A percentile compares a stretch with the other conserved stretches of the same genome.
phyloP scores from a whole-genome alignment of 306 rosid species.

The Vachellia pachyceras region DNA sequence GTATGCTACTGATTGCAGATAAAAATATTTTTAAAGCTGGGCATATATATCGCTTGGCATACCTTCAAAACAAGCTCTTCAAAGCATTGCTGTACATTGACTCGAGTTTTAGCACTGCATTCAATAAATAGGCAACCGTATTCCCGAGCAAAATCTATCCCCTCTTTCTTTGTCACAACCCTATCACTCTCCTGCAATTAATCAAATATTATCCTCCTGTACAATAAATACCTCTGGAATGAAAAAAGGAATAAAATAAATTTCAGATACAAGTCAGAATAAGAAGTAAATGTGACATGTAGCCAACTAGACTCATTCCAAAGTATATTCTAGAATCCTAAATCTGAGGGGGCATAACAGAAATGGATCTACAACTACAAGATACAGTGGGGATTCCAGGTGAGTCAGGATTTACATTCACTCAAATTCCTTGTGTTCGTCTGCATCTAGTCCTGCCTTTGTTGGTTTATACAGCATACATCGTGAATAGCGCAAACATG shows the following conservation, averaged over 20 bases:
- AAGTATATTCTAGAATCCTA: slow-evolving; percentile 27
- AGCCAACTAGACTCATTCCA: slow-evolving; percentile 19
- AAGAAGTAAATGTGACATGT: slow-evolving; percentile 24
- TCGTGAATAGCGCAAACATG: slow-evolving; percentile 31
- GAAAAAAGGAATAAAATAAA: slow-evolving; percentile 3
- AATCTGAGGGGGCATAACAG: slow-evolving; percentile 2
- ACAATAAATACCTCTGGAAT: slow-evolving; percentile 28
- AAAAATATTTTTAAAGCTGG: slow-evolving; percentile 11
- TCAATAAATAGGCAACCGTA: slow-evolving; percentile 90
- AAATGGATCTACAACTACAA: slow-evolving; percentile 6
- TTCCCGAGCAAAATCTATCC: slow-evolving; percentile 87
- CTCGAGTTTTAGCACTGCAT: slow-evolving; percentile 98
- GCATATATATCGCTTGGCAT: slow-evolving; percentile 27
- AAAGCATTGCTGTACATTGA: slow-evolving; percentile 90
- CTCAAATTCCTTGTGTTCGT: slow-evolving; percentile 8
- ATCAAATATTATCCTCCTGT: slow-evolving; percentile 36
- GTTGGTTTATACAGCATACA: not conserved
- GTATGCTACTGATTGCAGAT: slow-evolving; percentile 4
- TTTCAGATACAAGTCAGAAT: slow-evolving; percentile 25
- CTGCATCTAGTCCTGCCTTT: not conserved
- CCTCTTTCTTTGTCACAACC: slow-evolving; percentile 91
- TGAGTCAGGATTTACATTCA: slow-evolving; percentile 9
- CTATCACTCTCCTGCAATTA: slow-evolving; percentile 88
- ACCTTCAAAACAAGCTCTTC: slow-evolving; percentile 98
- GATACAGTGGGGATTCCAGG: not conserved